These are phyloP conservation scores for Apiospora saccharicola DNA, from an alignment of 2,329 filamentous ascomycete genomes.

Conservation along the genomic window DNA sequence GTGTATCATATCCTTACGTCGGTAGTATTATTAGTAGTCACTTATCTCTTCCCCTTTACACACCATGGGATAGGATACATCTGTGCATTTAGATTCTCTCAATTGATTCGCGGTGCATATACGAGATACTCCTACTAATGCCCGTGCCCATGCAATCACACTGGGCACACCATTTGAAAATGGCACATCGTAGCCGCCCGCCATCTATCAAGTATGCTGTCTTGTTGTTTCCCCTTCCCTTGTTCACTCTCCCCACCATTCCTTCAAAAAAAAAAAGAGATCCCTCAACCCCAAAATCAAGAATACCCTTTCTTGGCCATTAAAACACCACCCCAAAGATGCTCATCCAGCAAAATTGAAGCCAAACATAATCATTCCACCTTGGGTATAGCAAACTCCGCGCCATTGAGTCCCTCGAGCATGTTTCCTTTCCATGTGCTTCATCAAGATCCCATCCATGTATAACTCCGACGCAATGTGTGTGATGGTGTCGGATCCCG, in stretches of 20 bases:
- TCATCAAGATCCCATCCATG: conserved; percentile 22
- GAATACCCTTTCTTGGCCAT: conserved; percentile 1
- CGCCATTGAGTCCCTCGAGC: conserved; percentile 14
- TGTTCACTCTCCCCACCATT: neutral
- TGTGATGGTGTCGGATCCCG: conserved; percentile 6
- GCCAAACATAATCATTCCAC: conserved; percentile 20
- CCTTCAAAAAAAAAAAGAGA: neutral
- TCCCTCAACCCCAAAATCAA: conserved; percentile 6
- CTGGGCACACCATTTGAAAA: neutral
- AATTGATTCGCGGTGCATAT: conserved; percentile 4
- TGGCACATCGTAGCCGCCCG: conserved; percentile 4
- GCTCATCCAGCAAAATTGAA: conserved; percentile 17
- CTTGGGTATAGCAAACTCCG: conserved; percentile 26
- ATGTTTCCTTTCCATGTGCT: conserved; percentile 21
- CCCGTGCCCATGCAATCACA: neutral
- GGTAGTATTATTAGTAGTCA: neutral
- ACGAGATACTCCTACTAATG: conserved; percentile 2
- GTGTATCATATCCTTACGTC: neutral
- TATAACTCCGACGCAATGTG: conserved; percentile 25
- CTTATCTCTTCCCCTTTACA: neutral
- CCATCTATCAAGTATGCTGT: conserved; percentile 16
- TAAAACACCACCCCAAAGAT: conserved; percentile 8
- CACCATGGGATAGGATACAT: neutral
- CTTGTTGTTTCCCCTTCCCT: neutral
- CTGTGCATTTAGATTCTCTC: conserved; percentile 1